Evolutionary conservation across 78 protist genomes (phyloP).

Genomic region (Dictyostelium capitatum): DNA sequence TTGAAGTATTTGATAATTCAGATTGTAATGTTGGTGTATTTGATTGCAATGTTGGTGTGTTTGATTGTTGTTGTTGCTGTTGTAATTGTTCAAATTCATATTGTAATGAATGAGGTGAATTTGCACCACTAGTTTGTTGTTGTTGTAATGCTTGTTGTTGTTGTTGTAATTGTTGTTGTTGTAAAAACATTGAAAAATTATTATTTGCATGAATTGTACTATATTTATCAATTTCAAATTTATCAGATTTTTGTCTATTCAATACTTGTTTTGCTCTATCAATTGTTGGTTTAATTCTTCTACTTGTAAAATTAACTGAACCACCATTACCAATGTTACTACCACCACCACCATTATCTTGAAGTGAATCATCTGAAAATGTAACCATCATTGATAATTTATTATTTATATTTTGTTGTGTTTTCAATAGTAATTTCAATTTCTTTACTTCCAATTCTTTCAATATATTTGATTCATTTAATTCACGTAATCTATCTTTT

Average conservation of each 20-base stretch:
- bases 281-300: constrained; percentile 44
- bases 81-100: constrained; percentile 53
- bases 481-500: constrained; percentile 37
- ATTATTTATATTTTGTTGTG: constrained; percentile 71
- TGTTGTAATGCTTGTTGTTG: constrained; percentile 6
- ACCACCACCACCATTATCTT: not conserved
- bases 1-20: not conserved
- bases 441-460: constrained; percentile 76
- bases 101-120: constrained; percentile 34
- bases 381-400: constrained; percentile 76
- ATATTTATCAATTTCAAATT: constrained; percentile 29
- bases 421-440: constrained; percentile 45
- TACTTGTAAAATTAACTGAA: constrained; percentile 6
- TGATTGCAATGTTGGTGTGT: too few relatives aligned
- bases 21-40: constrained; percentile 21
- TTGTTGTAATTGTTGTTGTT: constrained; percentile 31
- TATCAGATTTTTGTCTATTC: constrained; percentile 58
- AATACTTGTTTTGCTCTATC: constrained; percentile 36
- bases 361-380: not conserved
- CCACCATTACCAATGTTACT: not conserved
- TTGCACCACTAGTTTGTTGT: constrained; percentile 16
- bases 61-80: constrained; percentile 3
- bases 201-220: not conserved
- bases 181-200: constrained; percentile 16
- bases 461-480: constrained; percentile 1